Conservation (phyloP, 352 stramenopile species). For the Globisporangium polare region DNA sequence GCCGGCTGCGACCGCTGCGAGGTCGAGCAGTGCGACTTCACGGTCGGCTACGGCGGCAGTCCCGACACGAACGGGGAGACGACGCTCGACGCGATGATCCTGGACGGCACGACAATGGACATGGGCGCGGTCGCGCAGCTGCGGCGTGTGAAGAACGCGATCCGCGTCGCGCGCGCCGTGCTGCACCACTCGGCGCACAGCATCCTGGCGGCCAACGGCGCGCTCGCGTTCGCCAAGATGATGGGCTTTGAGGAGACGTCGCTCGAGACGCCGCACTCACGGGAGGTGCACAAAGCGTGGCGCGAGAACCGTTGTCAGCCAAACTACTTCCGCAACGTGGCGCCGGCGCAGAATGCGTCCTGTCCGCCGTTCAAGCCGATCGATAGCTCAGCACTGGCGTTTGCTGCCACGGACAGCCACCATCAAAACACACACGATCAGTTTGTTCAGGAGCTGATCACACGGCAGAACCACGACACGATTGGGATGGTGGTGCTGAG, state of each 20-base stretch:
- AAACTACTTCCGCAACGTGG: slow-evolving; percentile 89
- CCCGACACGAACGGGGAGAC: slow-evolving; percentile 85
- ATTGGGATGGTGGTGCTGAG: slow-evolving; percentile 86
- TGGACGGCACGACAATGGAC: slow-evolving; percentile 80
- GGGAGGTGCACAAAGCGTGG: slow-evolving; percentile 56
- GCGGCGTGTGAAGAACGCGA: slow-evolving; percentile 76
- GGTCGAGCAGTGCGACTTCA: slow-evolving; percentile 86
- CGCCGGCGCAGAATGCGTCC: slow-evolving; percentile 53
- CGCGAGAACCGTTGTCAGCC: slow-evolving; percentile 67
- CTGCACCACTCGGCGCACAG: slow-evolving; percentile 89
- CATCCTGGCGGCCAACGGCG: slow-evolving; percentile 82
- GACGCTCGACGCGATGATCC: slow-evolving; percentile 90
- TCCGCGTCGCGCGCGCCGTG: slow-evolving; percentile 78
- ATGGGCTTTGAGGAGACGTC: slow-evolving; percentile 84
- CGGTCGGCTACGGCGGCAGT: slow-evolving; percentile 85
- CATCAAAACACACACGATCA: neutral
- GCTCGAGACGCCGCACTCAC: slow-evolving; percentile 62
- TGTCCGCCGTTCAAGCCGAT: slow-evolving; percentile 82
- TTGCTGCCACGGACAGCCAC: neutral
- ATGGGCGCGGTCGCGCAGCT: slow-evolving; percentile 86
- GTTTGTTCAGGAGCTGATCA: slow-evolving; percentile 29
- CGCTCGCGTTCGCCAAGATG: slow-evolving; percentile 87
- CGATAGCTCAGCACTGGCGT: too few relatives aligned
- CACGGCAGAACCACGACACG: slow-evolving; percentile 84
- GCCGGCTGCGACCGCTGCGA: slow-evolving; percentile 76